These are phyloP conservation scores for Aspergillus sp. DNA, from an alignment of 2,329 filamentous ascomycete species.

Conservation along the genomic window DNA sequence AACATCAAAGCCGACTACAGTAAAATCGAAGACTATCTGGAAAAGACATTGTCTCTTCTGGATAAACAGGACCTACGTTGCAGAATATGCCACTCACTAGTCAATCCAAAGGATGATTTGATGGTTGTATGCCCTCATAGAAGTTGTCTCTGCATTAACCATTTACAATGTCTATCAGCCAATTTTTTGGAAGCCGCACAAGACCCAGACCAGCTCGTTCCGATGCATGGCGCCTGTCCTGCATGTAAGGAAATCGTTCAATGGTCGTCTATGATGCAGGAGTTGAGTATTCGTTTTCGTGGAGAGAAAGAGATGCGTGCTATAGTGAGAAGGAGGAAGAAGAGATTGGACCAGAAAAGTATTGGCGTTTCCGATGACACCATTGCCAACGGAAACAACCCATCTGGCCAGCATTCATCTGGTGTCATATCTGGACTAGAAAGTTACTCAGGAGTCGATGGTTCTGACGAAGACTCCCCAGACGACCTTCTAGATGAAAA, in stretches of 20 bases:
- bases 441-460: conserved; percentile 9
- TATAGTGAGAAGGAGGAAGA: conserved; percentile 59
- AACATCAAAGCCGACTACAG: conserved; percentile 52
- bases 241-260: conserved; percentile 57
- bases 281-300: conserved; percentile 68
- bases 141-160: conserved; percentile 46
- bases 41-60: conserved; percentile 46
- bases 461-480: conserved; percentile 9
- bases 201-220: conserved; percentile 51
- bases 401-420: conserved; percentile 1
- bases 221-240: conserved; percentile 66
- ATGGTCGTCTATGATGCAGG: conserved; percentile 79
- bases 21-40: conserved; percentile 44
- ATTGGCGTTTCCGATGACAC: conserved; percentile 1
- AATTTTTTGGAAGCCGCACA: conserved; percentile 44
- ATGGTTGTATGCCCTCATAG: conserved; percentile 49
- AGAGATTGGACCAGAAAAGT: conserved; percentile 28
- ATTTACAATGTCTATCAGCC: conserved; percentile 53
- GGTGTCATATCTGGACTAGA: conserved; percentile 1
- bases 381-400: conserved; percentile 3
- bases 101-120: conserved; percentile 36
- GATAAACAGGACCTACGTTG: conserved; percentile 37
- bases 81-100: conserved; percentile 42
- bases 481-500: conserved; percentile 29
- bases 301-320: conserved; percentile 63